These are phyloP conservation scores for Xanthoceras sorbifolium DNA, from an alignment of 345 rosid species.

Conservation along the genomic window DNA sequence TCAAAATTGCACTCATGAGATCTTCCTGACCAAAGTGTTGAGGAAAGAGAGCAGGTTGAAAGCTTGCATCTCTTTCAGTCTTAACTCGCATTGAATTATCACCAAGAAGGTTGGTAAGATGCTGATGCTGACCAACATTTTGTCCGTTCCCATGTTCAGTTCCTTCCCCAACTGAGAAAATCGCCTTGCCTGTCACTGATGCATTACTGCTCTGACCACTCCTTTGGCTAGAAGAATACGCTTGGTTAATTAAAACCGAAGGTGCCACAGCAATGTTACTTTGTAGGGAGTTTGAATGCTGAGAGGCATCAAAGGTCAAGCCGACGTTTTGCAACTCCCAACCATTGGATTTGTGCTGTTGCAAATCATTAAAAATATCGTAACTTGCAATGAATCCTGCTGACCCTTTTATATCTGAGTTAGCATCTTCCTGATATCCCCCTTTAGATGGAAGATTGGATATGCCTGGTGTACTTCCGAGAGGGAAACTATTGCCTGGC, in stretches of 20 bases:
- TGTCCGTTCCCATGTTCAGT: conserved; percentile 31
- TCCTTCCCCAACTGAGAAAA: conserved; percentile 37
- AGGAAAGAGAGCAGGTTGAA: conserved; percentile 41
- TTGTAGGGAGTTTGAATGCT: conserved; percentile 46
- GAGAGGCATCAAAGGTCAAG: conserved; percentile 50
- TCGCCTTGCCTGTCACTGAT: conserved; percentile 34
- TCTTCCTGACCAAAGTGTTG: conserved; percentile 79
- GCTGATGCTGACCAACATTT: conserved; percentile 40
- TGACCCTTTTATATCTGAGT: conserved; percentile 53
- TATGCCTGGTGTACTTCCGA: conserved; percentile 55
- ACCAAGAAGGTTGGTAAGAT: conserved; percentile 28
- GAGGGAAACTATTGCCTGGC: conserved; percentile 55
- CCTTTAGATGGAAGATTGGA: conserved; percentile 48
- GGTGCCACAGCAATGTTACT: conserved; percentile 38
- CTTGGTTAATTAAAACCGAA: conserved; percentile 47
- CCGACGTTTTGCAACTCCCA: conserved; percentile 79
- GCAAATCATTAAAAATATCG: conserved; percentile 58
- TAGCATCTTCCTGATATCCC: conserved; percentile 56
- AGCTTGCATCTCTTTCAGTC: conserved; percentile 59
- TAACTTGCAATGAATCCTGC: conserved; percentile 56
- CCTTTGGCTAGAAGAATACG: conserved; percentile 55
- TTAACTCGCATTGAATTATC: conserved; percentile 61
- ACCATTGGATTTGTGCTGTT: conserved; percentile 59
- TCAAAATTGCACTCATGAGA: conserved; percentile 85
- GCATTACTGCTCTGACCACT: conserved; percentile 42